These are phyloP conservation scores for Chytriomyces sp. DNA, from an alignment of 192 early-diverging fungal genomes.

Conservation along the genomic window DNA sequence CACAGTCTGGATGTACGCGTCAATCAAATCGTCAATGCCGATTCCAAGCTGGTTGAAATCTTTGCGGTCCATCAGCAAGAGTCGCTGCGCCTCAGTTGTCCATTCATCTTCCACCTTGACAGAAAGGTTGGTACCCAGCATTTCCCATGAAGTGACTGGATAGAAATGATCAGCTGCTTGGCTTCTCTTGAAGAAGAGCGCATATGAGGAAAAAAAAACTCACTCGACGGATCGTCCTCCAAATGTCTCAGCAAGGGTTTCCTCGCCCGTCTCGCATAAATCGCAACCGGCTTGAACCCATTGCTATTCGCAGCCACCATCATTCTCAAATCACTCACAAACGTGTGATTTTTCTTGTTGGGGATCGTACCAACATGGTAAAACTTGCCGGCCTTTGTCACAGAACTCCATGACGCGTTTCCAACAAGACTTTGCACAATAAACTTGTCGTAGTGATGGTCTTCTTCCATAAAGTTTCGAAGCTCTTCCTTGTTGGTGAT, in stretches of 20 bases:
- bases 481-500: slow-evolving; percentile 83
- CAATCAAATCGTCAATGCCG: slow-evolving; percentile 86
- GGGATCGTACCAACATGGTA: slow-evolving; percentile 92
- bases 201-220: slow-evolving; percentile 1
- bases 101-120: slow-evolving; percentile 78
- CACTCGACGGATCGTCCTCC: slow-evolving; percentile 59
- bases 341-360: slow-evolving; percentile 87
- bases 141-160: slow-evolving; percentile 82
- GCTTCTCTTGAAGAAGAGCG: neutral
- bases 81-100: slow-evolving; percentile 80
- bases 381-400: slow-evolving; percentile 77
- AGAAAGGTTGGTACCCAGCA: slow-evolving; percentile 87
- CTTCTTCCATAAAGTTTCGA: slow-evolving; percentile 71
- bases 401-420: slow-evolving; percentile 82
- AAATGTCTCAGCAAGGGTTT: slow-evolving; percentile 61
- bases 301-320: slow-evolving; percentile 79
- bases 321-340: slow-evolving; percentile 82
- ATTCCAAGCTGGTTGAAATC: slow-evolving; percentile 88
- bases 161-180: neutral
- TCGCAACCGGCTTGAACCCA: slow-evolving; percentile 73
- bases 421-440: slow-evolving; percentile 89
- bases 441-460: slow-evolving; percentile 90
- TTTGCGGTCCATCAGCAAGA: slow-evolving; percentile 90
- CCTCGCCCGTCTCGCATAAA: slow-evolving; percentile 48
- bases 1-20: slow-evolving; percentile 89